Percentiles rank a stretch among this genome's conserved stretches.
Evolutionary conservation across 2,329 filamentous ascomycete genomes (phyloP).

Genomic region (Hypoxylon sp.): DNA sequence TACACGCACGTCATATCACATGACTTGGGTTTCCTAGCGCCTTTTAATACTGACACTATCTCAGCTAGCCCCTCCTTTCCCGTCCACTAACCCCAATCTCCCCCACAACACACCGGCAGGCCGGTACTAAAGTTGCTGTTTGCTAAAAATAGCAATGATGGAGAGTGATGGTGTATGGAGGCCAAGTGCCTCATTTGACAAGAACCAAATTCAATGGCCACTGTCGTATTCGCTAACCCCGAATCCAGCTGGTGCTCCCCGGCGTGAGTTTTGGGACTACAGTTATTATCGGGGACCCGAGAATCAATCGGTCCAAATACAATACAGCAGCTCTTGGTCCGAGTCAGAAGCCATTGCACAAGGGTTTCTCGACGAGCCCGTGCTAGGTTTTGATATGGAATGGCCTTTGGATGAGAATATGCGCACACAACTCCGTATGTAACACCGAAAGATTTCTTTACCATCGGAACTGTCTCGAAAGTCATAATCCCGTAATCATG

Average conservation of each 20-base stretch:
- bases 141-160: neutral
- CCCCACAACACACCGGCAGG: too few relatives aligned
- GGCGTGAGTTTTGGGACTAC: conserved; percentile 38
- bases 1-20: too few relatives aligned
- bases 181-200: conserved; percentile 25
- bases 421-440: conserved; percentile 19
- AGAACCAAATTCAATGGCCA: conserved; percentile 46
- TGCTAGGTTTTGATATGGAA: conserved; percentile 53
- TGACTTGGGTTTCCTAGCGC: too few relatives aligned
- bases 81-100: too few relatives aligned
- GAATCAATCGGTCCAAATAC: conserved; percentile 28
- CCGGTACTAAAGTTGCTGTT: too few relatives aligned
- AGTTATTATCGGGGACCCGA: conserved; percentile 41
- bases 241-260: neutral
- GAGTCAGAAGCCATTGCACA: conserved; percentile 46
- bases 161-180: conserved; percentile 14
- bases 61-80: too few relatives aligned
- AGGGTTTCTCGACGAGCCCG: conserved; percentile 45
- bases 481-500: too few relatives aligned
- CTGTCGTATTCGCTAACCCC: conserved; percentile 38
- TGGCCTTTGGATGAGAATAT: conserved; percentile 44
- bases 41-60: too few relatives aligned
- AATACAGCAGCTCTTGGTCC: conserved; percentile 42
- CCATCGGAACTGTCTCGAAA: neutral
- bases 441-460: neutral